Base-by-base conservation (phyloP, 2,329 filamentous ascomycete species). In the Phialocephala subalpina region DNA sequence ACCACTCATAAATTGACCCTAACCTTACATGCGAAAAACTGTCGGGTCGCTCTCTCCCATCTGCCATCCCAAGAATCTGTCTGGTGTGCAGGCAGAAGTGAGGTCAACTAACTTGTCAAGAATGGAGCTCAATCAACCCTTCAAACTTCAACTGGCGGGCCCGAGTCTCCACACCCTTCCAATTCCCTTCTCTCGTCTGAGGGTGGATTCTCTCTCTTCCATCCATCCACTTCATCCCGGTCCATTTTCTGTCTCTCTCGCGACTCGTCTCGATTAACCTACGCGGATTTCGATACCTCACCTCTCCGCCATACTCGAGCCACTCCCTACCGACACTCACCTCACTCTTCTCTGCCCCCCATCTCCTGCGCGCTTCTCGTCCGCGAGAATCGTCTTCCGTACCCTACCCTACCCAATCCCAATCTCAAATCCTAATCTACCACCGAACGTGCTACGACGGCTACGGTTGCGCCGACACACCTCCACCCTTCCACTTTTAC, bases 401-500 rank as follows among this genome's bases (percentile, higher is more conserved):
- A 29, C 27, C 52, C 62, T 49, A 29, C 27, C 52, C 62, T 22
- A 52, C 35, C 52, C 42, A 57, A 52, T 52, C 52, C 42, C 60
- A 63, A 49, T 36, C 45, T 18, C 47, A 49, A 52, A 58, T 57
- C 56, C 60, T 47, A 66, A 58, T 62, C 65, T 42, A 14, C 45
- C 27, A 53, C 49, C 49, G 49, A 33, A 53, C 49, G 55, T 40
- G 55, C 35, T 57, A 57, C 55, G 55, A 57, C 55, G 55, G 55
- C 55, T 57, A 57, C 55, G 55, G 49, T 40, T 57, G 57, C 36
- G 58, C 42, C 33, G 47, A 36, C 58, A 47, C 45, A 64, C 45
- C 62, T 62, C 57, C 35, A n/a, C 38, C 59, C 27, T 61, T 49
- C 57, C 59, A 27, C 38, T 60, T 53, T 60, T 38, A 57, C 29